Evolutionary conservation across 768 basidiomycete species (phyloP).

Genomic region (Leccinum truebloodii): DNA sequence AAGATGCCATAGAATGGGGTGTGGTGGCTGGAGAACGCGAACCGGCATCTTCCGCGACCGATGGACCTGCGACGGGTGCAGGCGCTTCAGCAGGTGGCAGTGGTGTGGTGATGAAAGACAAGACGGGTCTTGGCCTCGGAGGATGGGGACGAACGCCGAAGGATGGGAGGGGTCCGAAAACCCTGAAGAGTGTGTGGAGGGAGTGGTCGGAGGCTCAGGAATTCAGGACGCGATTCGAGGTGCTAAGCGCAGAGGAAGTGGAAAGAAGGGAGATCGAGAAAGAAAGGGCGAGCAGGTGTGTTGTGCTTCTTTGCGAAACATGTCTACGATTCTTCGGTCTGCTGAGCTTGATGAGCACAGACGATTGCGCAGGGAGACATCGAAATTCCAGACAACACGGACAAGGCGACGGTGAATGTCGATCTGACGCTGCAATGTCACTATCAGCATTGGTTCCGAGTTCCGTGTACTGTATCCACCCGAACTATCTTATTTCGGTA

Average conservation of each 20-base stretch:
- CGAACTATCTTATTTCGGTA: constrained; percentile 25
- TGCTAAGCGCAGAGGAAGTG: constrained; percentile 86
- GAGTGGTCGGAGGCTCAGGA: constrained; percentile 94
- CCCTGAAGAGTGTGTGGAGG: constrained; percentile 86
- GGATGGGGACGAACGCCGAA: constrained; percentile 77
- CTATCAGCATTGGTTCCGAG: constrained; percentile 11
- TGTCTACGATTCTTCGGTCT: not conserved
- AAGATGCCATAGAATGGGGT: constrained; percentile 93
- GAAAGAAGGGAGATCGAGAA: constrained; percentile 87
- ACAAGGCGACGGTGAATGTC: constrained; percentile 38
- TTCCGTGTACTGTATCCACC: constrained; percentile 8
- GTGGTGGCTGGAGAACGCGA: constrained; percentile 66
- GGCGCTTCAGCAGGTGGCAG: constrained; percentile 29
- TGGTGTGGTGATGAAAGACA: constrained; percentile 69
- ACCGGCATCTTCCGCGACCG: constrained; percentile 16
- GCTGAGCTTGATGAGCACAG: constrained; percentile 33
- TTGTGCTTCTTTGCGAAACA: constrained; percentile 9
- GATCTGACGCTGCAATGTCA: not conserved
- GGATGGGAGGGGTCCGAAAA: constrained; percentile 79
- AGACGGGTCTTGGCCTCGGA: constrained; percentile 76
- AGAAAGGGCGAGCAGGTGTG: constrained; percentile 73
- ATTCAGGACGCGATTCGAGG: constrained; percentile 85
- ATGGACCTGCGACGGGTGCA: constrained; percentile 15
- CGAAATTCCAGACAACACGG: constrained; percentile 58
- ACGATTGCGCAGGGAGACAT: constrained; percentile 64